A percentile compares a stretch with the other conserved stretches of the same genome.
Conservation (phyloP, 768 basidiomycete species). For the Rhodotorula graminis region DNA sequence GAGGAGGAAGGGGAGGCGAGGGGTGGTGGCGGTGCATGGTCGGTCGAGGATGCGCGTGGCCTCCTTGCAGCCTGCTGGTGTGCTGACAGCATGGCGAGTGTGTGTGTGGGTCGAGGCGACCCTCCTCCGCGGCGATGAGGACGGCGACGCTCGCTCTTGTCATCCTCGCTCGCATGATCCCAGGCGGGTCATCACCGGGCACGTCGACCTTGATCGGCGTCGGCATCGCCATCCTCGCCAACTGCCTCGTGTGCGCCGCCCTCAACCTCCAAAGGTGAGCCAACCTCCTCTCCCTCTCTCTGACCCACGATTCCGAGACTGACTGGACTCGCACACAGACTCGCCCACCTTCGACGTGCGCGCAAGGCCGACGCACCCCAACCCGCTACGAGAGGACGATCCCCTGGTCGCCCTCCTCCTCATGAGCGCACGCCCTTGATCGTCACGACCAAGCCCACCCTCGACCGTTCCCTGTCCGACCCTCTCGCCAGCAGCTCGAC, state of each 20-base stretch:
- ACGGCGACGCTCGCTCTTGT: too few relatives aligned
- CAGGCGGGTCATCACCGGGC: neutral
- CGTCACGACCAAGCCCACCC: neutral
- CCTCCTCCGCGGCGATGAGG: too few relatives aligned
- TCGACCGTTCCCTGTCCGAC: neutral
- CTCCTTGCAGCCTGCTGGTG: too few relatives aligned
- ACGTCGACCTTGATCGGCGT: slow-evolving; percentile 61
- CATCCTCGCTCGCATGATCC: neutral
- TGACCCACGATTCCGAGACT: slow-evolving; percentile 41
- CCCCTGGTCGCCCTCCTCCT: slow-evolving; percentile 9
- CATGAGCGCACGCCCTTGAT: slow-evolving; percentile 7
- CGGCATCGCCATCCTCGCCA: slow-evolving; percentile 72
- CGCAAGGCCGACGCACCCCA: slow-evolving; percentile 42
- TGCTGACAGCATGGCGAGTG: too few relatives aligned
- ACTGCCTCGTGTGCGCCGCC: slow-evolving; percentile 81
- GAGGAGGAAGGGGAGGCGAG: too few relatives aligned
- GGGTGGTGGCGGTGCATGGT: too few relatives aligned
- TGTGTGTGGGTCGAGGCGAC: too few relatives aligned
- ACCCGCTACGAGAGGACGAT: slow-evolving; percentile 62
- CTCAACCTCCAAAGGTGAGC: slow-evolving; percentile 66
- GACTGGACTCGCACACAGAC: neutral
- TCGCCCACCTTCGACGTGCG: slow-evolving; percentile 5
- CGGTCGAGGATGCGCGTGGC: too few relatives aligned
- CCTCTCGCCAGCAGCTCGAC: neutral
- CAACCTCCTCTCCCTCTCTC: neutral